phyloP scores from a whole-genome alignment of 305 asterid genomes.

The Galium porrigens region DNA sequence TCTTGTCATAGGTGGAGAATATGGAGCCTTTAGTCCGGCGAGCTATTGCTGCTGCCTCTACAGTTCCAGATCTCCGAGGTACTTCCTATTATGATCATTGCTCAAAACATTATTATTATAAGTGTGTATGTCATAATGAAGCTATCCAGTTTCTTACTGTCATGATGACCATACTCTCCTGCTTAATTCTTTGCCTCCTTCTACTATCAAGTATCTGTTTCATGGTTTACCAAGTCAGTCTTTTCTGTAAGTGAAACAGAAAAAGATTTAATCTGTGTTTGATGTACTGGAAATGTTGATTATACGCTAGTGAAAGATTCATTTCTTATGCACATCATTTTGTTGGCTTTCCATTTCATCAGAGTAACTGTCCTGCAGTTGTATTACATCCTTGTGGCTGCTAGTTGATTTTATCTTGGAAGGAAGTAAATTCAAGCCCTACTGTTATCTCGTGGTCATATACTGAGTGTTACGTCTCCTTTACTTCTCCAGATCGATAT shows the following conservation, averaged over 20 bases:
- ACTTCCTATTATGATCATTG: constrained; percentile 4
- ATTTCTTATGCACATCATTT: neutral
- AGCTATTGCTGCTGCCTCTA: constrained; percentile 68
- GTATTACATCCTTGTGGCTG: neutral
- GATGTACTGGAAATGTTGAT: neutral
- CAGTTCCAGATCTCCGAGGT: constrained; percentile 80
- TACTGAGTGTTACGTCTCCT: constrained; percentile 5
- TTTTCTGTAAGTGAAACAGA: neutral
- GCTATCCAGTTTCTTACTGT: neutral
- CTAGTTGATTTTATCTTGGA: neutral
- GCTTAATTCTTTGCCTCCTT: neutral
- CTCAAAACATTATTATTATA: no score
- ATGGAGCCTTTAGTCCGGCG: constrained; percentile 82
- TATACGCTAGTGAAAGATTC: neutral
- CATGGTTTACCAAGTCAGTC: no score
- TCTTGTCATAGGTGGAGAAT: constrained; percentile 49
- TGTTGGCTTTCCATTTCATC: neutral
- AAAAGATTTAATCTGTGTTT: neutral
- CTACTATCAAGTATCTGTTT: no score
- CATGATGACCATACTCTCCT: no score
- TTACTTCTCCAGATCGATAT: constrained; percentile 45
- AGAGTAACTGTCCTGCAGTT: neutral
- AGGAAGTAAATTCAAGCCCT: neutral
- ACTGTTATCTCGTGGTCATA: neutral
- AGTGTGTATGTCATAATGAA: neutral